Conservation (phyloP, 2,329 filamentous ascomycete genomes). For the Cadophora sp. region DNA sequence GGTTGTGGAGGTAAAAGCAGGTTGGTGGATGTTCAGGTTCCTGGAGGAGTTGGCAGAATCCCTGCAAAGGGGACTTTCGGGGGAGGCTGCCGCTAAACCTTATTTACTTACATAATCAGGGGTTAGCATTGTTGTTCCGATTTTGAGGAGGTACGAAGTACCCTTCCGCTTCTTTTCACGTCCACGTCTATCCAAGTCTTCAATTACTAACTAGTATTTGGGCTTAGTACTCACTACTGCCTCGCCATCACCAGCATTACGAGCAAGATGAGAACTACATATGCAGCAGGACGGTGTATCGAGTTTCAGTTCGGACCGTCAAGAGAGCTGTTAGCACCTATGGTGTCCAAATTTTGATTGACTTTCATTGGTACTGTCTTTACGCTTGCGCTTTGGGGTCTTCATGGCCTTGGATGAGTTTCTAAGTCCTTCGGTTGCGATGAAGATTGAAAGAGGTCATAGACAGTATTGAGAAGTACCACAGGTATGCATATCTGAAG, state of each 20-base stretch:
- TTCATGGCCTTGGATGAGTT: background rate
- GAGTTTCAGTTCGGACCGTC: background rate
- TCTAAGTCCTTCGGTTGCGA: background rate
- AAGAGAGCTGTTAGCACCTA: background rate
- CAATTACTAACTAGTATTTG: too few species aligned
- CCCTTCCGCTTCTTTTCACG: too few species aligned
- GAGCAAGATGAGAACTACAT: too few species aligned
- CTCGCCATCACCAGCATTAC: too few species aligned
- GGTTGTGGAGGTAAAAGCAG: constrained; percentile 1
- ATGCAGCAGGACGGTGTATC: background rate
- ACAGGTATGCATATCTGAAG: background rate
- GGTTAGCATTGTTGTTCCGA: background rate
- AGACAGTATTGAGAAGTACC: background rate
- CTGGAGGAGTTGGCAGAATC: constrained; percentile 21
- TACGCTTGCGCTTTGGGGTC: background rate
- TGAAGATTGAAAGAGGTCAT: background rate
- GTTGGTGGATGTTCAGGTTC: constrained; percentile 5
- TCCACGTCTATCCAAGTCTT: background rate
- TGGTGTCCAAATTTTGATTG: background rate
- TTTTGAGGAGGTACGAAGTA: too few species aligned
- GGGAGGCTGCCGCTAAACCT: constrained; percentile 1
- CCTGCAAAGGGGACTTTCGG: constrained; percentile 18
- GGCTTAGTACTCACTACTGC: too few species aligned
- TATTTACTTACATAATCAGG: background rate
- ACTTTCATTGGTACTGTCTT: background rate